Percentiles rank a stretch among this genome's conserved stretches.
Evolutionary conservation across 164 flowering plant genomes (phyloP).

Genomic region (Saururus chinensis): DNA sequence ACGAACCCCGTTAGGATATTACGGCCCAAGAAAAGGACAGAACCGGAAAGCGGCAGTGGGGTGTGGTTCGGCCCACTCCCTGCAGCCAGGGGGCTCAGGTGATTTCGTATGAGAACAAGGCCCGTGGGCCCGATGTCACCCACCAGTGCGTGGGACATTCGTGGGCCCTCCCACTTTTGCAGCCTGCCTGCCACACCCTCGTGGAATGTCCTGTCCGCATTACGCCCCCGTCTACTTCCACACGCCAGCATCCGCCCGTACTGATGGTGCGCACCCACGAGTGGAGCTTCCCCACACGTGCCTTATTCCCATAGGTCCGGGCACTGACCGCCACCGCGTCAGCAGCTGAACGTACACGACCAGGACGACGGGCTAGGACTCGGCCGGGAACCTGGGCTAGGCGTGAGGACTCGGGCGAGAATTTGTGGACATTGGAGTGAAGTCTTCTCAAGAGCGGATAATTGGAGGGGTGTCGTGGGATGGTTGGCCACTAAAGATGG

Average conservation of each 20-base stretch:
- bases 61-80: neutral
- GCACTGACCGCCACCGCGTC: too few relatives aligned
- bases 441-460: too few relatives aligned
- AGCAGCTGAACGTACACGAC: too few relatives aligned
- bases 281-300: neutral
- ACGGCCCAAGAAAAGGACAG: neutral
- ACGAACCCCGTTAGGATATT: neutral
- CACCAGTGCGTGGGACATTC: neutral
- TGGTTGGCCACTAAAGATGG: too few relatives aligned
- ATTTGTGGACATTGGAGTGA: too few relatives aligned
- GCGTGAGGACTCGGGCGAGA: too few relatives aligned
- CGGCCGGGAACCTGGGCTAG: too few relatives aligned
- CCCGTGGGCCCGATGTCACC: constrained; percentile 5
- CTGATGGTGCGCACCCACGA: neutral
- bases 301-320: too few relatives aligned
- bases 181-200: constrained; percentile 8
- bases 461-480: too few relatives aligned
- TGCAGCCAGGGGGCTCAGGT: constrained; percentile 4
- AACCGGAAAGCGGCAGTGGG: neutral
- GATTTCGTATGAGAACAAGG: constrained; percentile 5
- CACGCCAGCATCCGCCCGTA: neutral
- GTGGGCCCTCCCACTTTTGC: constrained; percentile 4
- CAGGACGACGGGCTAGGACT: too few relatives aligned
- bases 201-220: neutral
- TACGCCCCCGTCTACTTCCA: neutral